Base-by-base conservation (phyloP, 2,329 filamentous ascomycete genomes). In the Penicillium sp. region DNA sequence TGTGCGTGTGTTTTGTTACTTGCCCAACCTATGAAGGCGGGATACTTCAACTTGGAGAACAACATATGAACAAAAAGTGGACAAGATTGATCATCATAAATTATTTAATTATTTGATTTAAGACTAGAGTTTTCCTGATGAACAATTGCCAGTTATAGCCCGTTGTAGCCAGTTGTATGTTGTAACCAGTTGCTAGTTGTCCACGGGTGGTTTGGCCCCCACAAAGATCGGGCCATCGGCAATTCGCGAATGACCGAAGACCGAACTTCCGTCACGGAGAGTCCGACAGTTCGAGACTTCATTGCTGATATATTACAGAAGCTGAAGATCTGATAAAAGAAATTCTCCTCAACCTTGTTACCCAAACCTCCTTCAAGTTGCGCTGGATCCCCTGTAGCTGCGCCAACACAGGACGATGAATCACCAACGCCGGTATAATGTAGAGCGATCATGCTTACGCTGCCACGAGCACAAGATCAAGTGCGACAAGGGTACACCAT, bases 401-500 rank as follows among this genome's bases (percentile, higher is more conserved):
- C 13, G 15, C 15, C 2, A 29, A n/a, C 5, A 41, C 19, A 49
- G 16, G 6, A 19, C 34, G n/a, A 62, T 62, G 60, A 46, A 60
- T 2, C 23, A 53, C 10, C 48, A 56, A 23, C 60, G 66, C 5
- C 65, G 66, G 7, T 68, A 68, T 41, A 67, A 68, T 29, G 66
- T 68, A 23, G 63, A 67, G 36, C 66, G 68, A 23, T 70, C 68
- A 31, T 71, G 68, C 45, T 49, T 71, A 29, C 65, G 67, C 34
- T 71, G 68, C 55, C 68, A 71, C 33, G 63, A 67, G 46, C 64
- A 69, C 39, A 71, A 71, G 40, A 65, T 71, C 31, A 60, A 63
- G 10, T 71, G 68, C 44, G 65, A 71, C 53, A 69, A 62, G 40
- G 50, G 36, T 5, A 27, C 49, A 5, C 68, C 68, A 43, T 71